Conservation (phyloP, 805 yeast species). For the Zygosaccharomyces siamensis region DNA sequence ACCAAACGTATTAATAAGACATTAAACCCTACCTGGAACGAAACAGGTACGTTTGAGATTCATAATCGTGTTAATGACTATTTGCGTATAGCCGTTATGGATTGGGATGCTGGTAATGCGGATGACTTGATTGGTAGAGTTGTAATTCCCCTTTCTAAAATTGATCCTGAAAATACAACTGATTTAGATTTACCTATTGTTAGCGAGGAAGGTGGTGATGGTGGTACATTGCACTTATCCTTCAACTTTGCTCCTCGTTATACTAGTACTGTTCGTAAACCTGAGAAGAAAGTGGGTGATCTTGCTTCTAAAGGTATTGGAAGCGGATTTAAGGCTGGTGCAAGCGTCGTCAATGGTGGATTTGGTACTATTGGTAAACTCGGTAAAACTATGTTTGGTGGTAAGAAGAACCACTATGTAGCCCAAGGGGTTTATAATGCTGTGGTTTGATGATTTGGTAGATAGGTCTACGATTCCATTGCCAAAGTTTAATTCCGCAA, state of each 20-base stretch:
- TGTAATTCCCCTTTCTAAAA: conserved; percentile 48
- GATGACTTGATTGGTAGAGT: conserved; percentile 80
- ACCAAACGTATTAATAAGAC: conserved; percentile 82
- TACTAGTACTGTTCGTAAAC: conserved; percentile 47
- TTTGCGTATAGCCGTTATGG: conserved; percentile 57
- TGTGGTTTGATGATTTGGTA: conserved; percentile 58
- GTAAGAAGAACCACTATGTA: conserved; percentile 15
- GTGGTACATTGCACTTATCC: conserved; percentile 59
- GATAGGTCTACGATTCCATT: conserved; percentile 61
- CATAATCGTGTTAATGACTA: conserved; percentile 57
- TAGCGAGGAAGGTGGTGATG: conserved; percentile 39
- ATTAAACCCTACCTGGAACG: conserved; percentile 87
- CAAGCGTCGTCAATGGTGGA: conserved; percentile 42
- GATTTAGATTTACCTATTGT: conserved; percentile 46
- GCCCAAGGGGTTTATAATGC: conserved; percentile 16
- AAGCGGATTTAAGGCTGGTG: conserved; percentile 43
- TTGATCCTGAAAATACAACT: conserved; percentile 53
- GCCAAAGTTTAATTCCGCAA: conserved; percentile 54
- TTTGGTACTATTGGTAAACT: conserved; percentile 42
- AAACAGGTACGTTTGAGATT: conserved; percentile 51
- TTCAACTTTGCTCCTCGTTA: conserved; percentile 68
- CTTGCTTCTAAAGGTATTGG: conserved; percentile 51
- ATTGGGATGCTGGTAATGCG: conserved; percentile 91
- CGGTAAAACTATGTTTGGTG: conserved; percentile 40
- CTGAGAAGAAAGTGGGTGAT: conserved; percentile 41